These are phyloP conservation scores for Begonia peltatifolia DNA, from an alignment of 306 rosid species.

Conservation along the genomic window DNA sequence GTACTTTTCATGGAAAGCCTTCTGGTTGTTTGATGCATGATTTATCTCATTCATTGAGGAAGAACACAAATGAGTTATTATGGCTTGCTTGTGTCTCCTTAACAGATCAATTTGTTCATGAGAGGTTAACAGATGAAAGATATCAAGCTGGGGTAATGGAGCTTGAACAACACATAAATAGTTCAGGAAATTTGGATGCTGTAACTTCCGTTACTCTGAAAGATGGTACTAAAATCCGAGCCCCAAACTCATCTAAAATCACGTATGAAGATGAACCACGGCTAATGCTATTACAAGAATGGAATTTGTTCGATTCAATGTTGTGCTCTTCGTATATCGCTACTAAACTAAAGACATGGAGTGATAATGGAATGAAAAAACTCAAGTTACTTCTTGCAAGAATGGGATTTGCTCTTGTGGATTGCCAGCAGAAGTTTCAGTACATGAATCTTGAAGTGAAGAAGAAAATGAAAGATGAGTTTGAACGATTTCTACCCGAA, in stretches of 20 bases:
- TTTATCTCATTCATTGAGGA: conserved; percentile 64
- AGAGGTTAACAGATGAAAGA: conserved; percentile 81
- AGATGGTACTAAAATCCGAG: conserved; percentile 79
- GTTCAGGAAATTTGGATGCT: conserved; percentile 74
- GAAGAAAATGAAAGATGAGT: conserved; percentile 63
- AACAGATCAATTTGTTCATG: conserved; percentile 87
- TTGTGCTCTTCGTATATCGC: conserved; percentile 76
- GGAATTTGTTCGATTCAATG: conserved; percentile 93
- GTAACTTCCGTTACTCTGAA: conserved; percentile 61
- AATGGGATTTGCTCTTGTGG: conserved; percentile 86
- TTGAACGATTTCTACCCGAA: conserved; percentile 64
- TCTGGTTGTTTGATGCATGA: conserved; percentile 94
- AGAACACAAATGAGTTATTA: conserved; percentile 72
- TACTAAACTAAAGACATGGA: conserved; percentile 89
- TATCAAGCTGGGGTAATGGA: conserved; percentile 88
- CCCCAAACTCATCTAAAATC: conserved; percentile 44
- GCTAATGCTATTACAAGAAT: conserved; percentile 79
- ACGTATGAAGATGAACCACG: conserved; percentile 93
- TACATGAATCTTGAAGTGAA: conserved; percentile 89
- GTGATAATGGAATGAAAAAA: conserved; percentile 86
- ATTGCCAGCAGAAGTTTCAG: conserved; percentile 93
- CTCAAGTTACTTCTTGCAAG: conserved; percentile 74
- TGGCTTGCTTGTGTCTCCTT: conserved; percentile 83
- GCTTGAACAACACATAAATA: conserved; percentile 73
- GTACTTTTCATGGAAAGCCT: conserved; percentile 90